Base-by-base conservation (phyloP, 192 early-diverging fungal species). In the Gaertneriomyces semiglobifer region DNA sequence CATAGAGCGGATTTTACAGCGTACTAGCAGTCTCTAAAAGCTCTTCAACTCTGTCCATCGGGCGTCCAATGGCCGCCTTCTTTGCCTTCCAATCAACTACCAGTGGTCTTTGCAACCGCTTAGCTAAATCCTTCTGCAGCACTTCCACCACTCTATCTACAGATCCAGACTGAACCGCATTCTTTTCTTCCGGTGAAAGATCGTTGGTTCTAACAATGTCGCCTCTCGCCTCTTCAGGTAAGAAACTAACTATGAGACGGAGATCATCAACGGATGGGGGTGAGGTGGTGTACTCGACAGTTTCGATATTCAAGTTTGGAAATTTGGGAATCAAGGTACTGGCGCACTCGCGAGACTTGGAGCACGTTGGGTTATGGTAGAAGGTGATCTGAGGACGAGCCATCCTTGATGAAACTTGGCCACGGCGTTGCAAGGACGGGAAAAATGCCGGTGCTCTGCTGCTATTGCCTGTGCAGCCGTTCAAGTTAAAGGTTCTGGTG, bases 61-160 rank as follows among this genome's bases (percentile, higher is more conserved):
- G 56, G 0, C 56, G 56, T 14, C 56, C 56, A 58, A 58, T 8
- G 7, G 33, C 56, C n/a, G 56, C 56, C 56, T 58, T 58, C 38
- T 33, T 33, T 5, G n/a, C 33, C 12, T 14, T 38, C 56, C 56
- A 58, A 38, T 58, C 56, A 5, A 58, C 56, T 5, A 58, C 18
- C 16, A 58, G 14, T 6, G 56, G 56, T 8, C 56, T 4, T 33
- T 58, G 56, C 56, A 58, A 38, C 12, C 56, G n/a, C 56, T 58
- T 58, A 14, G 14, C 33, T 14, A 58, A 14, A 33, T 58, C 56
- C 16, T 25, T 14, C 11, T 19, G n/a, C 56, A 58, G 16, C 12
- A 58, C 56, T n/a, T 38, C 18, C 5, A 58, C 56, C 18, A 58
- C 33, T 19, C 3, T 33, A 33, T 58, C 56, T 6, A 58, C 11